A percentile compares a stretch with the other conserved stretches of the same genome.
phyloP scores from a whole-genome alignment of 2,329 filamentous ascomycete genomes.

The Chaetomiaceae sp. region DNA sequence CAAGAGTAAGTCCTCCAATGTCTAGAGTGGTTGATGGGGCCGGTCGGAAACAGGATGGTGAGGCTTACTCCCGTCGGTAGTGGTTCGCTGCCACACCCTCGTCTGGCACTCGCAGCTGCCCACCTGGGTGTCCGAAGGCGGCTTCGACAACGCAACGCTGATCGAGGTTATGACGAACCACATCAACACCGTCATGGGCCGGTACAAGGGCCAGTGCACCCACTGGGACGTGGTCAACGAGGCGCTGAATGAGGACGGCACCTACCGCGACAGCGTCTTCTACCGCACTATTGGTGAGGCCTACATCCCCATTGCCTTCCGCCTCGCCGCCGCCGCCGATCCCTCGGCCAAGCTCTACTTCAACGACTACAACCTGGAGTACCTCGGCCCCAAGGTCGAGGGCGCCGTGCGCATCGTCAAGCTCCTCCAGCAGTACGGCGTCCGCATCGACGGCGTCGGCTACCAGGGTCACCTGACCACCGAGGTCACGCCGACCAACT shows the following conservation, averaged over 20 bases:
- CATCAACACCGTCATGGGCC: constrained; percentile 41
- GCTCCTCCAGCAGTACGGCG: constrained; percentile 32
- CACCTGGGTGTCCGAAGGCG: constrained; percentile 47
- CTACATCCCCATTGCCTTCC: constrained; percentile 50
- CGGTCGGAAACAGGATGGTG: no score
- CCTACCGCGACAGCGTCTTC: constrained; percentile 43
- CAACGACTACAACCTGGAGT: constrained; percentile 12
- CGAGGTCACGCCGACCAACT: constrained; percentile 35
- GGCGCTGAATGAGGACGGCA: constrained; percentile 49
- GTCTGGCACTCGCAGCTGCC: constrained; percentile 46
- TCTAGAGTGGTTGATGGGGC: no score
- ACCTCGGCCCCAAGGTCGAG: constrained; percentile 29
- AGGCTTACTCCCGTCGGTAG: no score
- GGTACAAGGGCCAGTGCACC: constrained; percentile 46
- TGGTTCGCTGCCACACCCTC: constrained; percentile 53
- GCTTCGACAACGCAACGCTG: constrained; percentile 45
- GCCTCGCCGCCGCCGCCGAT: constrained; percentile 42
- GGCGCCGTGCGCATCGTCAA: constrained; percentile 33
- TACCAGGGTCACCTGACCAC: constrained; percentile 45
- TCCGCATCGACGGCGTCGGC: constrained; percentile 48
- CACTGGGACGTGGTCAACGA: constrained; percentile 56
- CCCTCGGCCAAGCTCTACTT: constrained; percentile 38
- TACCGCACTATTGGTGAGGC: constrained; percentile 44
- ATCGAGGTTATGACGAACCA: constrained; percentile 47
- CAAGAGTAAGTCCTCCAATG: no score